Evolutionary conservation across 805 yeast genomes (phyloP).

Genomic region (Limtongia smithiae): DNA sequence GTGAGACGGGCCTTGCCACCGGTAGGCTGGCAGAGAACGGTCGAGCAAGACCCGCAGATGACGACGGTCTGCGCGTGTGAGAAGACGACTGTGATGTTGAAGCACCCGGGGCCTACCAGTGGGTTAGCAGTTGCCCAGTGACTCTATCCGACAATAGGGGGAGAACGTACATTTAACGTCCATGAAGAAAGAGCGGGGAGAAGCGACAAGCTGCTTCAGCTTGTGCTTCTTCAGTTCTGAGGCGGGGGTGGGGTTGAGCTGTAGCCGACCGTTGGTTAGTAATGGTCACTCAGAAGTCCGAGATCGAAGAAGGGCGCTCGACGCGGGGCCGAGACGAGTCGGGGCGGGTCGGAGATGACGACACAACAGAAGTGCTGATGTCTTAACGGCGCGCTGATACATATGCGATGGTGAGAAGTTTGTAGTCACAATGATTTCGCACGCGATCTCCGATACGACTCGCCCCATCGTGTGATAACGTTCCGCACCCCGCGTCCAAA

Average conservation of each 20-base stretch:
- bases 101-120: conserved; percentile 78
- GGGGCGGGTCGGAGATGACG: too few species aligned
- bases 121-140: background rate
- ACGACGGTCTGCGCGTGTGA: conserved; percentile 99
- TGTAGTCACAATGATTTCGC: too few species aligned
- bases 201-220: conserved; percentile 93
- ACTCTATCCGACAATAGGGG: background rate
- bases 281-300: too few species aligned
- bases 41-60: conserved; percentile 97
- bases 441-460: too few species aligned
- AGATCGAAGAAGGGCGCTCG: too few species aligned
- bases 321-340: too few species aligned
- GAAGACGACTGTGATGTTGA: conserved; percentile 98
- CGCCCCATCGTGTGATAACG: too few species aligned
- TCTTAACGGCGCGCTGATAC: too few species aligned
- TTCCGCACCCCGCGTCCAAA: background rate
- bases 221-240: conserved; percentile 96
- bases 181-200: conserved; percentile 99
- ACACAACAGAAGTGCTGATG: too few species aligned
- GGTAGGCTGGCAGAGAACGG: conserved; percentile 97
- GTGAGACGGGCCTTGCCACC: conserved; percentile 99
- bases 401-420: too few species aligned
- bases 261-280: too few species aligned
- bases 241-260: conserved; percentile 91
- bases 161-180: conserved; percentile 79